Conservation (phyloP, 2,329 filamentous ascomycete genomes). For the Talaromyces albobiverticillius region DNA sequence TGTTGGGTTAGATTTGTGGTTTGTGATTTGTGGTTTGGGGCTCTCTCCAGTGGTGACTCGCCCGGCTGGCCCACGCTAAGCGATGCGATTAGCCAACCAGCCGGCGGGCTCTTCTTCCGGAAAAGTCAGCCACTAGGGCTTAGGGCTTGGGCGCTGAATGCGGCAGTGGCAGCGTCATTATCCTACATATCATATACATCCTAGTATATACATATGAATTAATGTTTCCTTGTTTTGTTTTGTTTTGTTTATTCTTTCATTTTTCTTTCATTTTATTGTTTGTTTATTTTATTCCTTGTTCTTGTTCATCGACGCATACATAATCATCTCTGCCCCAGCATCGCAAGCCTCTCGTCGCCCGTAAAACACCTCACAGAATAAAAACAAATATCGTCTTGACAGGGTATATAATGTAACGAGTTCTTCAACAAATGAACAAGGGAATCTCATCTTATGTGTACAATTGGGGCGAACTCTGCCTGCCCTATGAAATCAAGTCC, state of each 20-base stretch:
- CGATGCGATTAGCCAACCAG: conserved; percentile 14
- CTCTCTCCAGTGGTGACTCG: not conserved
- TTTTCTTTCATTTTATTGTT: not conserved
- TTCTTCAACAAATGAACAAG: conserved; percentile 5
- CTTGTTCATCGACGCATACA: no score
- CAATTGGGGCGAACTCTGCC: conserved; percentile 4
- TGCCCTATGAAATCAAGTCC: conserved; percentile 7
- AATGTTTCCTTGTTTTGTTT: no score
- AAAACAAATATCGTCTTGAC: conserved; percentile 11
- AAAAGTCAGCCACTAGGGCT: conserved; percentile 12
- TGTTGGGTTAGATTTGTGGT: conserved; percentile 18
- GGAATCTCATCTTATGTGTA: conserved; percentile 13
- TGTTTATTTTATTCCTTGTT: not conserved
- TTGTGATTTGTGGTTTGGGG: conserved; percentile 13
- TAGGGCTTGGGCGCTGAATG: conserved; percentile 11
- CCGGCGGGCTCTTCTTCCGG: conserved; percentile 13
- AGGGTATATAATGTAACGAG: conserved; percentile 12
- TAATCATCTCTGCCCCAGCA: not conserved
- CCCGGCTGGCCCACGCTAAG: conserved; percentile 8
- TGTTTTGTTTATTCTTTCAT: not conserved
- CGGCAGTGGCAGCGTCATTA: not conserved
- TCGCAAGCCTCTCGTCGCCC: not conserved
- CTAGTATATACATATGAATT: no score
- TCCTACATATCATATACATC: not conserved
- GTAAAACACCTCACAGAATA: no score